Evolutionary conservation across 345 rosid species (phyloP), one percentile per base, ranked within the genome.

Genomic region (Dimocarpus longan): DNA sequence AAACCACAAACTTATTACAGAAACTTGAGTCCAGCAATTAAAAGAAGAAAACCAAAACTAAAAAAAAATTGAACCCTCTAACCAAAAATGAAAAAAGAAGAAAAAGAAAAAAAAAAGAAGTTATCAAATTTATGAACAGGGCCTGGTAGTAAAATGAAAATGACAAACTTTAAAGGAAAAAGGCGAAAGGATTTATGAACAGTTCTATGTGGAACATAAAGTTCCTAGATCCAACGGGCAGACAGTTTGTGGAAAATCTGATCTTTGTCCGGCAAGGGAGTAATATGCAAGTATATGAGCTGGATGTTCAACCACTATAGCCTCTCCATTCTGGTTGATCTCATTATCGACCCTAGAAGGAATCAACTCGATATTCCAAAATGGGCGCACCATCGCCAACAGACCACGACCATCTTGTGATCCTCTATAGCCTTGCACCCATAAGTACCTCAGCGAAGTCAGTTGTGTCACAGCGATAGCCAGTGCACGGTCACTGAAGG

Each of bases 351-450:
- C 85, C 78, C 98, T 85, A 0, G 93, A 68, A 43, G 92, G 95
- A 43, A 94, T 94, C 80, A 94, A 82, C 87, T 96, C 99, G 0
- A 96, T 94, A 73, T 96, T 96, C 99, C 99, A 96, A 80, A 82
- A 92, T 1, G 99, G 99, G 66, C 98, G 89, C 79, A 86, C 90
- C 99, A 96, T 96, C 46, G 86, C 73, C 79, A 86, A 73, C 39
- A 97, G 87, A 80, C 89, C 98, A 56, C 73, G 89, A 40, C 93
- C 91, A 0, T 80, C 66, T 21, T 68, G 3, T 5, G 95, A 86
- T 76, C 80, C 88, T 87, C 91, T 79, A 60, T 94, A 97, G 0
- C 99, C 98, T 80, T 97, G 98, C 72, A 97, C 97, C 99, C 99
- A 97, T 43, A 97, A 77, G 77, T 93, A 97, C 85, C 99, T 93